Conservation (phyloP, 2,329 filamentous ascomycete species). For the Ceratocystis papillata region DNA sequence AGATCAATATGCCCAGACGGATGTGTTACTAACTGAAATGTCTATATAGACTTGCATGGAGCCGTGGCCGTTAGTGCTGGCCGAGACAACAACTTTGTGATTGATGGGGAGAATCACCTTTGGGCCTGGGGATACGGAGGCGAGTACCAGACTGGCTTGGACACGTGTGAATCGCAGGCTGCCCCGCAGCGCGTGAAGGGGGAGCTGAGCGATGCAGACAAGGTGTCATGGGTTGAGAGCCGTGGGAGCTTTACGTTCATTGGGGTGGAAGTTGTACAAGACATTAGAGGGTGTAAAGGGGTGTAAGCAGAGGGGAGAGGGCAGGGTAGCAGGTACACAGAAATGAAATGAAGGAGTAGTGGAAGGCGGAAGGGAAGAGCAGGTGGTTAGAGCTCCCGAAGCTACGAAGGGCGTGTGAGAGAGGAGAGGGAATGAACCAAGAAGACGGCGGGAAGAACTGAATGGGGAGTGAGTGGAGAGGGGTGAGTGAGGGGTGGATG, state of each 20-base stretch:
- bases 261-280: constrained; percentile 11
- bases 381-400: not conserved
- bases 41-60: constrained; percentile 1
- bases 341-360: not conserved
- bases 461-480: not conserved
- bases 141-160: constrained; percentile 22
- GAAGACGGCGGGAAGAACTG: not conserved
- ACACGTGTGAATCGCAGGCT: constrained; percentile 13
- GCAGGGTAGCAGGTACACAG: not conserved
- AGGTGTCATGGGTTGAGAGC: constrained; percentile 20
- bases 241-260: constrained; percentile 22
- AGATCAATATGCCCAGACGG: not conserved
- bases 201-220: not conserved
- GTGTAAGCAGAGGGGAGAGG: not conserved
- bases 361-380: not conserved
- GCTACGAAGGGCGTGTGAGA: not conserved
- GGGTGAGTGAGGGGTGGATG: not conserved
- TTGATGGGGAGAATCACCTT: constrained; percentile 16
- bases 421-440: not conserved
- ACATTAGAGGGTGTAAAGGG: not conserved
- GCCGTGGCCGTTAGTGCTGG: constrained; percentile 17
- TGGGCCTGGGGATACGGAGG: constrained; percentile 23
- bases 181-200: constrained; percentile 15
- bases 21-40: not conserved
- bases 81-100: constrained; percentile 20